phyloP scores from a whole-genome alignment of 441 rosid species.

The Croton laevigatus region DNA sequence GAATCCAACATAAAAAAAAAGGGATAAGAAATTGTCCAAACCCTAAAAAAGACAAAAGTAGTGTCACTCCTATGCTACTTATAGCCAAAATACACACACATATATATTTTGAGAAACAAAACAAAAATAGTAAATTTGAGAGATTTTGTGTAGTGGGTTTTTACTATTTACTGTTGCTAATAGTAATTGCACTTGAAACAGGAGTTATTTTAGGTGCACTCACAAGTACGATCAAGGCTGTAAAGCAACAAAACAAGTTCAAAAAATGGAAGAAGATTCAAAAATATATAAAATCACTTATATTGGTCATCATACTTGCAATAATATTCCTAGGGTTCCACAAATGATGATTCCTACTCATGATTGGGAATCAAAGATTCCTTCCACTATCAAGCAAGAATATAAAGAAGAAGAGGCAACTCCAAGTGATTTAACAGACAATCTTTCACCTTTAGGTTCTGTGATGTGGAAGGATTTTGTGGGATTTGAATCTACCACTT shows the following conservation, averaged over 20 bases:
- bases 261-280: conserved; percentile 51
- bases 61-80: too few species aligned
- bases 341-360: conserved; percentile 16
- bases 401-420: conserved; percentile 20
- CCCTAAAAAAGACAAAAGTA: too few species aligned
- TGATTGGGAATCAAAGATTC: conserved; percentile 13
- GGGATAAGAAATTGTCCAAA: too few species aligned
- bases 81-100: too few species aligned
- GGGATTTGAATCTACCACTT: conserved; percentile 19
- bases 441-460: conserved; percentile 22
- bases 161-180: not conserved
- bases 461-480: conserved; percentile 33
- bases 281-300: conserved; percentile 47
- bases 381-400: conserved; percentile 17
- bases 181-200: conserved; percentile 26
- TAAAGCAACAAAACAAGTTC: conserved; percentile 75
- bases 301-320: conserved; percentile 62
- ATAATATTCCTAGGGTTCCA: conserved; percentile 20
- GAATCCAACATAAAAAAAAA: too few species aligned
- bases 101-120: not conserved
- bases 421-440: conserved; percentile 26
- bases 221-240: conserved; percentile 65
- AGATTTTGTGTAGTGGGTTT: not conserved
- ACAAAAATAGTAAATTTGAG: too few species aligned
- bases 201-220: conserved; percentile 82